A percentile compares a stretch with the other conserved stretches of the same genome.
These are phyloP conservation scores for Sarcodon aspratus DNA, from an alignment of 768 basidiomycete species.

Conservation along the genomic window DNA sequence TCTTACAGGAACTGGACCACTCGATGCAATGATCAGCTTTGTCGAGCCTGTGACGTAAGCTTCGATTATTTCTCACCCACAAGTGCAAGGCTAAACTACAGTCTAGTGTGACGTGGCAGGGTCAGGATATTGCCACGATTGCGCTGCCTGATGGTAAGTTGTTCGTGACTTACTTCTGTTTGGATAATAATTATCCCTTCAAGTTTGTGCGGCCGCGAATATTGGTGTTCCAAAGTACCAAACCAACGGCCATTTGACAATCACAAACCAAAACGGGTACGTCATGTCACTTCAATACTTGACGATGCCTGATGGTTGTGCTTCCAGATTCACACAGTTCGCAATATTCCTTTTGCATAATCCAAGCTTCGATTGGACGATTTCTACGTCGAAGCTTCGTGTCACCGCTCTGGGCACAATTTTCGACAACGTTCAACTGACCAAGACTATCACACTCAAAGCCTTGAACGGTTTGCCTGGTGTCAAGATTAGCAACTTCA, in stretches of 20 bases:
- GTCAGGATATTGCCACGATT: constrained; percentile 50
- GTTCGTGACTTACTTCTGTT: no score
- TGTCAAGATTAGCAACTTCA: constrained; percentile 60
- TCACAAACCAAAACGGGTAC: constrained; percentile 39
- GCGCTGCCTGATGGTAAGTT: constrained; percentile 42
- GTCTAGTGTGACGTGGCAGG: constrained; percentile 50
- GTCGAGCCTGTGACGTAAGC: constrained; percentile 47
- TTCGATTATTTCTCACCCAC: neutral
- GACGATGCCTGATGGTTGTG: neutral
- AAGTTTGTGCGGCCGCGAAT: constrained; percentile 61
- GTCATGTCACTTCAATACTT: constrained; percentile 10
- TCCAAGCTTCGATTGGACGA: constrained; percentile 55
- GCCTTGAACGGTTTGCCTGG: constrained; percentile 66
- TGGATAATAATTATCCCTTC: neutral
- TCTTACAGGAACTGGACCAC: constrained; percentile 49
- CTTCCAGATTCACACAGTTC: constrained; percentile 47
- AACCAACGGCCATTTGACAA: constrained; percentile 39
- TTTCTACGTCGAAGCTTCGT: constrained; percentile 52
- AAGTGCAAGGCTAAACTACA: neutral
- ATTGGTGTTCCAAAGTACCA: constrained; percentile 53
- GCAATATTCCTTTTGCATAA: constrained; percentile 57
- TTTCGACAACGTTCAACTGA: constrained; percentile 53
- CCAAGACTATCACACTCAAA: constrained; percentile 50
- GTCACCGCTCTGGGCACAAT: constrained; percentile 56
- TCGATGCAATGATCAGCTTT: constrained; percentile 62